Evolutionary conservation across 108 stramenopile species (phyloP).

Genomic region (Seminavis robusta): DNA sequence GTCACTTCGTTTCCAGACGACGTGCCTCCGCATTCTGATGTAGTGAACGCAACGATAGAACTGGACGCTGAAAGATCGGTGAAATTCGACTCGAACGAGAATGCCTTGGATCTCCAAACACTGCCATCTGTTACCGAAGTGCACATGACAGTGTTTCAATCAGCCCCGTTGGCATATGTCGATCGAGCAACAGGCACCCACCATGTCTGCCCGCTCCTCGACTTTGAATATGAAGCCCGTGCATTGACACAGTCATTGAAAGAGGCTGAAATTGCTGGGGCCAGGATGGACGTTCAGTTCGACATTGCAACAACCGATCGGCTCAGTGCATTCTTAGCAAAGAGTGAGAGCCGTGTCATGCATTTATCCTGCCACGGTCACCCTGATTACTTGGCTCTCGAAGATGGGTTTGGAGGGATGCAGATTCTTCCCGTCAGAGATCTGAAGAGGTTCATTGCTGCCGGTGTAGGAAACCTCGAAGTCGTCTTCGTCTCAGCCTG

Average conservation of each 20-base stretch:
- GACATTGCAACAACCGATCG: conserved; percentile 55
- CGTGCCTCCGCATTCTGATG: too few species aligned
- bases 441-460: conserved; percentile 28
- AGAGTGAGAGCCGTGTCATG: conserved; percentile 23
- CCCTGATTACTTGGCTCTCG: conserved; percentile 51
- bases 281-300: conserved; percentile 26
- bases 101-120: too few species aligned
- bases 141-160: conserved; percentile 25
- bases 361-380: conserved; percentile 66
- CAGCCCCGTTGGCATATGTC: conserved; percentile 34
- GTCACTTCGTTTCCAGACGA: too few species aligned
- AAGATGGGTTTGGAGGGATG: conserved; percentile 55
- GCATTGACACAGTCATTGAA: conserved; percentile 1
- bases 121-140: neutral
- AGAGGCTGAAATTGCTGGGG: neutral
- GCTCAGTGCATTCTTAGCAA: conserved; percentile 31
- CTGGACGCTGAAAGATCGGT: too few species aligned
- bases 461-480: conserved; percentile 24
- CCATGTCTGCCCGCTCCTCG: conserved; percentile 17
- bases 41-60: too few species aligned
- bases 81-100: too few species aligned
- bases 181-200: conserved; percentile 19
- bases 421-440: conserved; percentile 27
- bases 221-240: conserved; percentile 18
- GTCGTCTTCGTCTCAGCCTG: conserved; percentile 85